Percentiles rank a stretch among this genome's conserved stretches.
Conservation (phyloP, 2,329 filamentous ascomycete genomes). For the Penicillium crustosum region DNA sequence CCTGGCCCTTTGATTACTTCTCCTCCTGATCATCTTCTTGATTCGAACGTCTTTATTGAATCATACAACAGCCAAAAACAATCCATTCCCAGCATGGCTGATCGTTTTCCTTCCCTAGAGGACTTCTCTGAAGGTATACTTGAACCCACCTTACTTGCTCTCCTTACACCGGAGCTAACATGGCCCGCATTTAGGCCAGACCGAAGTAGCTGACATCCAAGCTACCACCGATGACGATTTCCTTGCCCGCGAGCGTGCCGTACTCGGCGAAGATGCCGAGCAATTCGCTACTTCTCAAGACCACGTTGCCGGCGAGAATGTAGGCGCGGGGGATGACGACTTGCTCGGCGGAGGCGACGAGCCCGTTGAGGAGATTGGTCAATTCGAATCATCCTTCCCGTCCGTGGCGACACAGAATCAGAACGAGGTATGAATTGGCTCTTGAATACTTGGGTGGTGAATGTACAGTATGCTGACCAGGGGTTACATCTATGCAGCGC, state of each 20-base stretch:
- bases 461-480: constrained; percentile 18
- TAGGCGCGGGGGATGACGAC: constrained; percentile 63
- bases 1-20: constrained; percentile 7
- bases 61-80: constrained; percentile 4
- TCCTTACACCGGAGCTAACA: constrained; percentile 22
- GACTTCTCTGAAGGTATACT: constrained; percentile 65
- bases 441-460: not conserved
- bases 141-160: constrained; percentile 20
- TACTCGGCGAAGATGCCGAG: constrained; percentile 87
- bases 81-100: constrained; percentile 60
- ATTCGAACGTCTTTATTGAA: constrained; percentile 6
- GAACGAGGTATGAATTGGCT: constrained; percentile 62
- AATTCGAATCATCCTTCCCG: constrained; percentile 89
- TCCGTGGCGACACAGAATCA: constrained; percentile 68
- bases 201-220: constrained; percentile 33
- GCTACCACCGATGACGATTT: constrained; percentile 69
- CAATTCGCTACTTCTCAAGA: constrained; percentile 82
- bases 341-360: constrained; percentile 59
- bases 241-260: constrained; percentile 83
- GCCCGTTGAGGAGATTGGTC: constrained; percentile 50
- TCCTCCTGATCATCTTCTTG: not conserved
- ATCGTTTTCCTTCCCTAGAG: constrained; percentile 76
- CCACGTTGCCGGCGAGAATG: constrained; percentile 52
- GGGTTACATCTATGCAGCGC: constrained; percentile 49
- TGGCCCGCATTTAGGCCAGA: constrained; percentile 38